Base-by-base conservation (phyloP, 805 yeast species). In the Monosporozyma unispora region DNA sequence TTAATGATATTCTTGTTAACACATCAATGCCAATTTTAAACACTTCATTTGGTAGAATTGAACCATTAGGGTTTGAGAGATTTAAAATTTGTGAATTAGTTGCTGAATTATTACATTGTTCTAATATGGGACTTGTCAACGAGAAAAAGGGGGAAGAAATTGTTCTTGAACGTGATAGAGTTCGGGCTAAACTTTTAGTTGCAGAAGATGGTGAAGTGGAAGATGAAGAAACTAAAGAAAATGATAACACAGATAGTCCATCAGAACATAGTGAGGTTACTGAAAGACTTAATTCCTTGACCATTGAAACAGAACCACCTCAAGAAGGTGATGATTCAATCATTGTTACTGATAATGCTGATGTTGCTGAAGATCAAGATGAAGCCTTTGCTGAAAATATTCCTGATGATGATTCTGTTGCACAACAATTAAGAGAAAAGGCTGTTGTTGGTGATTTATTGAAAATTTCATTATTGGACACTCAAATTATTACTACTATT, bases 31-130 rank as follows among this genome's bases (percentile, higher is more conserved):
- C 66, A 23, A 66, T 69, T 42, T 61, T 71, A 33, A 68, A 68
- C 40, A 71, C 76, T 2, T 73, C 76, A 57, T 56, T 73, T 75
- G 70, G 77, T 63, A 68, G 69, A 18, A 81, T 86, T 52, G 87
- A 84, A 62, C 90, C 93, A 1, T 70, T 93, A 25, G 99, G 99
- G 1, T 87, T 93, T 66, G 96, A 93, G 59, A 76, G 95, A 56
- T 93, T 93, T 69, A 87, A 91, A 60, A 78, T 93, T 18, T 85
- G 96, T 58, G 99, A 93, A 69, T 74, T 93, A 40, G 82, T 91
- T 42, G 99, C 99, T 0, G 99, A 93, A 62, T 73, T 93, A 43
- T 72, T 93, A 47, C 99, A 93, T 68, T 93, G 99, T 63, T 88
- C 96, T 10, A 93, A 93, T 67, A 93, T 93, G 96, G 87, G 86